These are phyloP conservation scores for Spongospora subterranea DNA, from an alignment of 208 protist genomes.

Conservation along the genomic window DNA sequence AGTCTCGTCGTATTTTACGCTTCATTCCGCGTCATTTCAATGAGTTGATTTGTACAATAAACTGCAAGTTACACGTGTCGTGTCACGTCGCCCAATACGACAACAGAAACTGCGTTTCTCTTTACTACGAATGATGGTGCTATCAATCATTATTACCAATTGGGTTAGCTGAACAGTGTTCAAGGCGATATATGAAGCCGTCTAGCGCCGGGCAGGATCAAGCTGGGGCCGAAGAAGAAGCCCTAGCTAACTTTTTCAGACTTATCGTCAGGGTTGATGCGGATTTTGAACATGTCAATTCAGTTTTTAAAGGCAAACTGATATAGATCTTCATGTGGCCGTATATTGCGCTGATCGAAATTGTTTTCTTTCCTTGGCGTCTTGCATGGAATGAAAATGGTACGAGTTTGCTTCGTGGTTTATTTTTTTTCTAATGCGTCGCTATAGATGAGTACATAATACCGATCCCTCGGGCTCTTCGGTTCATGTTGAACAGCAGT, in stretches of 20 bases:
- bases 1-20: too few relatives aligned
- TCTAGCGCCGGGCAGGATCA: not conserved
- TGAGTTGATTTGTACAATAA: too few relatives aligned
- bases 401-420: not conserved
- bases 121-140: too few relatives aligned
- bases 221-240: not conserved
- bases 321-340: constrained; percentile 24
- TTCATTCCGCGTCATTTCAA: too few relatives aligned
- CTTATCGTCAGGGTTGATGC: constrained; percentile 37
- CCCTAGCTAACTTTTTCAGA: not conserved
- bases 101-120: too few relatives aligned
- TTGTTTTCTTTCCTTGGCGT: not conserved
- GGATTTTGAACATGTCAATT: too few relatives aligned
- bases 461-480: not conserved
- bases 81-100: too few relatives aligned
- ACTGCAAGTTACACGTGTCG: too few relatives aligned
- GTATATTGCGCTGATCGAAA: not conserved
- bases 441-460: constrained; percentile 15
- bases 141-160: too few relatives aligned
- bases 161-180: too few relatives aligned
- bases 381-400: constrained; percentile 14
- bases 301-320: too few relatives aligned
- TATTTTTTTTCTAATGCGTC: not conserved
- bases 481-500: not conserved
- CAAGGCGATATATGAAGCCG: too few relatives aligned